phyloP scores from a whole-genome alignment of 192 early-diverging fungal species.

The Coemansia reversa region DNA sequence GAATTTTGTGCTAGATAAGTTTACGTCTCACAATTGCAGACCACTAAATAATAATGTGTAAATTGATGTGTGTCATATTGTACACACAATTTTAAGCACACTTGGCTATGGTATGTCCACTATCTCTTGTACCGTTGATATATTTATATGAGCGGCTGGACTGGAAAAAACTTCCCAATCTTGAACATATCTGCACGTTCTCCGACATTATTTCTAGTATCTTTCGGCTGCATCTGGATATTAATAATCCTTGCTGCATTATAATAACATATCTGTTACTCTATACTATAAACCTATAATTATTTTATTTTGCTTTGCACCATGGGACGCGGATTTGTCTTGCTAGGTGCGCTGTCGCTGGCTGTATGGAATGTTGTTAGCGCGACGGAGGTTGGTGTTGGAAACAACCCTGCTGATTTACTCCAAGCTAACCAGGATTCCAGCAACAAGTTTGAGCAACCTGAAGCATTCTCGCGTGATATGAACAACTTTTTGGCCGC shows the following conservation, averaged over 20 bases:
- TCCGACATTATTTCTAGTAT: not conserved
- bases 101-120: too few species aligned
- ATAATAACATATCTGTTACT: not conserved
- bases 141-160: not conserved
- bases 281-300: too few species aligned
- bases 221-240: not conserved
- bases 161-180: not conserved
- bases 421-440: slow-evolving; percentile 21
- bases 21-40: not conserved
- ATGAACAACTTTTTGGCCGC: slow-evolving; percentile 28
- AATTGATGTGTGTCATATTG: not conserved
- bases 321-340: slow-evolving; percentile 26
- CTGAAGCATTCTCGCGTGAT: slow-evolving; percentile 37
- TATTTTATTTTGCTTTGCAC: not conserved
- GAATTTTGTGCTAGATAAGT: not conserved
- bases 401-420: slow-evolving; percentile 26
- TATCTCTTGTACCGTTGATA: not conserved
- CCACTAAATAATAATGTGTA: not conserved
- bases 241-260: not conserved
- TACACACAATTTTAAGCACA: not conserved
- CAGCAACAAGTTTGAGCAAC: slow-evolving; percentile 26
- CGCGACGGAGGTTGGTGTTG: slow-evolving; percentile 26
- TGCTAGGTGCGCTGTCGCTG: slow-evolving; percentile 25
- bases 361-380: slow-evolving; percentile 14
- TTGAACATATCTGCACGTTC: not conserved